A percentile compares a stretch with the other conserved stretches of the same genome.
Evolutionary conservation across 352 stramenopile genomes (phyloP).

Genomic region (Phytophthora syringae): DNA sequence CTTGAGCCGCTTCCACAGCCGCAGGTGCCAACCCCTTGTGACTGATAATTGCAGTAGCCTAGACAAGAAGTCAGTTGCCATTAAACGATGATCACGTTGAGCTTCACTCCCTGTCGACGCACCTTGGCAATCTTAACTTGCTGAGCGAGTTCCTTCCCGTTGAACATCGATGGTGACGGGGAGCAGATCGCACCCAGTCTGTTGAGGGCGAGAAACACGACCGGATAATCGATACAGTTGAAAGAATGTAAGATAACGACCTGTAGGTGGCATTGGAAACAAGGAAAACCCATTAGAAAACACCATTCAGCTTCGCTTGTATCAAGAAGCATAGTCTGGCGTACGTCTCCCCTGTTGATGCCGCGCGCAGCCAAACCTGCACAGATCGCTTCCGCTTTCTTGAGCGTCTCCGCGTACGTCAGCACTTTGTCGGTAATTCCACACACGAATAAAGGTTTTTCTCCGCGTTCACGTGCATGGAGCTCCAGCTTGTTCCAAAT

Average conservation of each 20-base stretch:
- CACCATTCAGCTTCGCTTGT: too few species aligned
- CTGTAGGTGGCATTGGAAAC: too few species aligned
- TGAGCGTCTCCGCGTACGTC: slow-evolving; percentile 37
- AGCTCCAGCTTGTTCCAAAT: slow-evolving; percentile 54
- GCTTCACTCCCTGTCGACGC: background rate
- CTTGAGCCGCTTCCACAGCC: slow-evolving; percentile 18
- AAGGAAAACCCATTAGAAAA: background rate
- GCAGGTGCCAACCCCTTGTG: slow-evolving; percentile 16
- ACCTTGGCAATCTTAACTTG: slow-evolving; percentile 34
- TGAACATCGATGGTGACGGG: slow-evolving; percentile 44
- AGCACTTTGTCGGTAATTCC: slow-evolving; percentile 42
- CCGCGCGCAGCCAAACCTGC: slow-evolving; percentile 38
- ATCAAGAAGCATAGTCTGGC: too few species aligned
- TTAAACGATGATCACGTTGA: background rate
- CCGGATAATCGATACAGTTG: slow-evolving; percentile 63
- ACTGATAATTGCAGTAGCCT: slow-evolving; percentile 22
- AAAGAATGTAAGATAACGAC: slow-evolving; percentile 52
- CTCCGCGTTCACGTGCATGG: slow-evolving; percentile 31
- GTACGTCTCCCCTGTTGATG: slow-evolving; percentile 58
- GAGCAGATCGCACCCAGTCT: slow-evolving; percentile 52
- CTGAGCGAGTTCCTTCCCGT: slow-evolving; percentile 33
- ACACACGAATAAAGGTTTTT: slow-evolving; percentile 46
- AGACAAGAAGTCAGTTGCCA: background rate
- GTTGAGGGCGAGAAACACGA: slow-evolving; percentile 55
- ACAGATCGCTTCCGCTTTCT: slow-evolving; percentile 30